phyloP scores from a whole-genome alignment of 2,329 filamentous ascomycete genomes.

The Aspergillus sp. region DNA sequence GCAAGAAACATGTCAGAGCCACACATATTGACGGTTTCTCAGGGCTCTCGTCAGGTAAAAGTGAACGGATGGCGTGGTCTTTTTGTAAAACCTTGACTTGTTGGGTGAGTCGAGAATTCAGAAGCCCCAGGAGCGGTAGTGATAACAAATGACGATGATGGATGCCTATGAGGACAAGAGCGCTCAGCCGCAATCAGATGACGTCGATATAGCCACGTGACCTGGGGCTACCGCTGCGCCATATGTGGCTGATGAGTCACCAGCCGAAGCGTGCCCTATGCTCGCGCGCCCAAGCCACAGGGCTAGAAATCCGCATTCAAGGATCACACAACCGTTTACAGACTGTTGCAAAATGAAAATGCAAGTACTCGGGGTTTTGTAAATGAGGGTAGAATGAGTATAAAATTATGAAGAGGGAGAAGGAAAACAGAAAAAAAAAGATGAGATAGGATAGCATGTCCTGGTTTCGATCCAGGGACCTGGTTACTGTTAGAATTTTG shows the following conservation, averaged over 20 bases:
- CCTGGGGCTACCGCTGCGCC: neutral
- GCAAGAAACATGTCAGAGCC: slow-evolving; percentile 65
- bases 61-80: neutral
- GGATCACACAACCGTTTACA: too few species aligned
- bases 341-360: too few species aligned
- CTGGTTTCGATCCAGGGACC: slow-evolving; percentile 28
- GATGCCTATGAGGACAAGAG: slow-evolving; percentile 1
- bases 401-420: too few species aligned
- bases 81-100: neutral
- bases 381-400: too few species aligned
- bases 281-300: too few species aligned
- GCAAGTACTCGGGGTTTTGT: too few species aligned
- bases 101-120: neutral
- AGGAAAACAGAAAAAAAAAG: neutral
- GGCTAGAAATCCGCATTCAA: too few species aligned
- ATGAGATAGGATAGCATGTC: slow-evolving; percentile 21
- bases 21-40: slow-evolving; percentile 52
- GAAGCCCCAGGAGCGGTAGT: neutral
- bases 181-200: slow-evolving; percentile 6
- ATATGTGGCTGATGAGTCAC: too few species aligned
- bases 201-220: neutral
- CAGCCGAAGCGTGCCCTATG: too few species aligned
- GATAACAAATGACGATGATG: neutral
- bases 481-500: neutral
- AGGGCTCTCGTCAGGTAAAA: neutral